A percentile compares a stretch with the other conserved stretches of the same genome.
Evolutionary conservation across 768 basidiomycete genomes (phyloP).

Genomic region (Naganishia onofrii): DNA sequence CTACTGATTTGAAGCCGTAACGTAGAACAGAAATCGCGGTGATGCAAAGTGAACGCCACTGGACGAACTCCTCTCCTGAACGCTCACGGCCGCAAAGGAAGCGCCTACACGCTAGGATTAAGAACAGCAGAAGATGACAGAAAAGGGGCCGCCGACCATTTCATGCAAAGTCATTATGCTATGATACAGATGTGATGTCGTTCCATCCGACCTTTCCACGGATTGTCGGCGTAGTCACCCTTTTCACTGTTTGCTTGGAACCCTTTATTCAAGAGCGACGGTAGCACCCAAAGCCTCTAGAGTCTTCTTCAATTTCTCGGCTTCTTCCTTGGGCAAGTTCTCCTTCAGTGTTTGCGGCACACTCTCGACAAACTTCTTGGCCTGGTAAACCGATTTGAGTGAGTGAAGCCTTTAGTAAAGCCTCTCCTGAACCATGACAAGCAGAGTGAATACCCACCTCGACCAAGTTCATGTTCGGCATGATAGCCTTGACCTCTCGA

Average conservation of each 20-base stretch:
- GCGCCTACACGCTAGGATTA: no score
- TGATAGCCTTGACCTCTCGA: conserved; percentile 90
- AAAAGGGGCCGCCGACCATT: conserved; percentile 21
- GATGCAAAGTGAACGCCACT: no score
- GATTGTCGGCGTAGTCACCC: neutral
- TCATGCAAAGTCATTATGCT: conserved; percentile 27
- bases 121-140: conserved; percentile 5
- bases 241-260: neutral
- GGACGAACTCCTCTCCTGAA: no score
- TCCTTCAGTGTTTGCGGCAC: conserved; percentile 90
- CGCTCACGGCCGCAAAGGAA: no score
- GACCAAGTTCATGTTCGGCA: conserved; percentile 93
- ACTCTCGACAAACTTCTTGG: conserved; percentile 98
- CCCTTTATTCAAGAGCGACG: conserved; percentile 71
- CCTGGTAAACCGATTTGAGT: conserved; percentile 60
- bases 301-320: conserved; percentile 89
- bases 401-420: neutral
- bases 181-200: conserved; percentile 19
- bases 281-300: conserved; percentile 86
- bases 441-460: conserved; percentile 64
- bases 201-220: conserved; percentile 10
- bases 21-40: no score
- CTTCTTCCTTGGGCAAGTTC: conserved; percentile 91
- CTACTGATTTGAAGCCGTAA: no score
- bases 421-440: neutral